Percentiles rank a stretch among this genome's conserved stretches.
Conservation (phyloP, 768 basidiomycete species). For the Cantharellus cinnabarinus region DNA sequence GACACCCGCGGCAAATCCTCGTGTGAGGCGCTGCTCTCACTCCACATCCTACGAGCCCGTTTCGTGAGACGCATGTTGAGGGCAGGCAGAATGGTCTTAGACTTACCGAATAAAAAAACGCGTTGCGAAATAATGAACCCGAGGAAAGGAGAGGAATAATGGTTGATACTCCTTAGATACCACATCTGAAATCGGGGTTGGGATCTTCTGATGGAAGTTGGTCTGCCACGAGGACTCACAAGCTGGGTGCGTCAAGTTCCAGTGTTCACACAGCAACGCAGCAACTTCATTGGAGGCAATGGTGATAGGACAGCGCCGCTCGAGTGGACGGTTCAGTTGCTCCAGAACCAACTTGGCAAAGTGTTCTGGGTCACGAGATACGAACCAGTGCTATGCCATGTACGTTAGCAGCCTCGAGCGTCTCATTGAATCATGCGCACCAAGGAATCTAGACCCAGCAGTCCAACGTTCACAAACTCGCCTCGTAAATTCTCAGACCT, state of each 20-base stretch:
- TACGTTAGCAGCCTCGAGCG: background rate
- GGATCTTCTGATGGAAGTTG: background rate
- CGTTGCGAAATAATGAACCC: slow-evolving; percentile 59
- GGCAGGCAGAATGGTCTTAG: background rate
- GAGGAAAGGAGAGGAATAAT: slow-evolving; percentile 70
- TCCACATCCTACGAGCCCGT: slow-evolving; percentile 40
- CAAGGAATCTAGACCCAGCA: slow-evolving; percentile 66
- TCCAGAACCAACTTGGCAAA: slow-evolving; percentile 66
- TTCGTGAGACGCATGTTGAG: background rate
- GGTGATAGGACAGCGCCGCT: slow-evolving; percentile 64
- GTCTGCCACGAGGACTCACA: slow-evolving; percentile 27
- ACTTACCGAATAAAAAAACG: slow-evolving; percentile 55
- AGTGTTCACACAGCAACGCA: slow-evolving; percentile 65
- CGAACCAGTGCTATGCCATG: slow-evolving; percentile 38
- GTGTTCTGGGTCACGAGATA: slow-evolving; percentile 42
- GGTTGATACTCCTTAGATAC: slow-evolving; percentile 68
- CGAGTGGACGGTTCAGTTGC: slow-evolving; percentile 51
- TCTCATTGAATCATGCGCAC: slow-evolving; percentile 17
- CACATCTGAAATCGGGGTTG: slow-evolving; percentile 29
- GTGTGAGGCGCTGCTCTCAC: slow-evolving; percentile 56
- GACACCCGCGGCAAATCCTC: slow-evolving; percentile 64
- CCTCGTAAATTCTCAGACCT: slow-evolving; percentile 47
- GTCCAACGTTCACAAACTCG: slow-evolving; percentile 62
- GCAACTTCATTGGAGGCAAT: slow-evolving; percentile 74
- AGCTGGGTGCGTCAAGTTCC: slow-evolving; percentile 69